These are phyloP conservation scores for Pulveroboletus sp. DNA, from an alignment of 768 basidiomycete genomes.

Conservation along the genomic window DNA sequence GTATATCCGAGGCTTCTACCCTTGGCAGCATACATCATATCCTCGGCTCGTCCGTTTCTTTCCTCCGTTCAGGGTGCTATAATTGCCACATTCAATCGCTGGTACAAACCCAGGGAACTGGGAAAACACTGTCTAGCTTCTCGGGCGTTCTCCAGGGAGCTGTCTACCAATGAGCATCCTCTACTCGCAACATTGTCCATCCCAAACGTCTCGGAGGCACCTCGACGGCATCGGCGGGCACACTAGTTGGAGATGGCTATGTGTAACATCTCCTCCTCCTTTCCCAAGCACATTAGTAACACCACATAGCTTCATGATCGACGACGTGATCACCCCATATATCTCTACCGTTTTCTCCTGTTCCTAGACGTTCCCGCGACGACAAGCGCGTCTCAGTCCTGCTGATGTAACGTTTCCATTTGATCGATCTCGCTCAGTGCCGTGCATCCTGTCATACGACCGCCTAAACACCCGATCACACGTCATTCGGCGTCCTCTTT, in stretches of 20 bases:
- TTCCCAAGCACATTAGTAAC: background rate
- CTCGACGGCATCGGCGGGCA: slow-evolving; percentile 48
- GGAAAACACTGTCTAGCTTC: slow-evolving; percentile 58
- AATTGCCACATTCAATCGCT: slow-evolving; percentile 33
- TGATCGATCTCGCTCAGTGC: background rate
- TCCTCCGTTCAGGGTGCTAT: background rate
- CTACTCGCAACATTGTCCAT: background rate
- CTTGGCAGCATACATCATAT: slow-evolving; percentile 74
- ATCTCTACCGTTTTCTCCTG: slow-evolving; percentile 67
- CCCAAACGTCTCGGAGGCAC: slow-evolving; percentile 29
- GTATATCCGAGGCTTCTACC: slow-evolving; percentile 67
- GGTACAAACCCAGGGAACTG: slow-evolving; percentile 68
- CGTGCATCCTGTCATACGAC: slow-evolving; percentile 40
- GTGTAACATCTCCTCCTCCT: slow-evolving; percentile 3
- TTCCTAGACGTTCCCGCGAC: slow-evolving; percentile 70
- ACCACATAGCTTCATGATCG: slow-evolving; percentile 52
- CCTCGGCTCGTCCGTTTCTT: slow-evolving; percentile 55
- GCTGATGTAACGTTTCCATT: background rate
- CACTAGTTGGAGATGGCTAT: slow-evolving; percentile 69
- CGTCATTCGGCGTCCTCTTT: slow-evolving; percentile 39
- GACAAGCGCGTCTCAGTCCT: slow-evolving; percentile 43
- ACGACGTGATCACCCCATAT: slow-evolving; percentile 66
- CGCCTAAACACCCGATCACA: slow-evolving; percentile 40
- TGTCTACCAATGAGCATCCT: slow-evolving; percentile 47
- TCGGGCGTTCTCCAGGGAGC: slow-evolving; percentile 62